Percentiles rank a stretch among this genome's conserved stretches.
phyloP scores from a whole-genome alignment of 2,329 filamentous ascomycete genomes.

The Paraphaeosphaeria minitans region DNA sequence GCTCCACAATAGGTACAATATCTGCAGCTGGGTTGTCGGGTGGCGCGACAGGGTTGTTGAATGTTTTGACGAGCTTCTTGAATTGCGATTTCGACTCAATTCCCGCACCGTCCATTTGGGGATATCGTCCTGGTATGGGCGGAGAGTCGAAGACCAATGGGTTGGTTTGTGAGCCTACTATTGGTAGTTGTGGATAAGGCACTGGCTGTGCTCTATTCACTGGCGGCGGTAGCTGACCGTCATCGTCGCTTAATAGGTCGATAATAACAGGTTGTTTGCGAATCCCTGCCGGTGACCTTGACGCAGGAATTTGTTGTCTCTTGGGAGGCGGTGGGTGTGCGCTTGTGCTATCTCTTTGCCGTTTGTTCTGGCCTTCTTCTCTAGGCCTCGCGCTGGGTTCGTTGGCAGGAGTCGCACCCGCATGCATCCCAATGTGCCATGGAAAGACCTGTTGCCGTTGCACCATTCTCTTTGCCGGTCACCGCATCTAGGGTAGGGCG shows the following conservation, averaged over 20 bases:
- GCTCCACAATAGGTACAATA: slow-evolving; percentile 23
- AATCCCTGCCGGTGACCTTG: background rate
- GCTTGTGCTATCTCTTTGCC: slow-evolving; percentile 8
- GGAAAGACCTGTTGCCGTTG: slow-evolving; percentile 10
- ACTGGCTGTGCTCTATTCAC: background rate
- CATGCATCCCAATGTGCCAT: slow-evolving; percentile 11
- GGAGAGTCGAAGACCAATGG: slow-evolving; percentile 17
- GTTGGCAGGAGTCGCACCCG: slow-evolving; percentile 5
- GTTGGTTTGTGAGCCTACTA: slow-evolving; percentile 19
- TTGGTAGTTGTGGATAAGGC: background rate
- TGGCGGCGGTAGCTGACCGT: background rate
- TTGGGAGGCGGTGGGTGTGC: slow-evolving; percentile 3
- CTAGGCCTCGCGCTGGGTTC: background rate
- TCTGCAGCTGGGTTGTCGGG: slow-evolving; percentile 7
- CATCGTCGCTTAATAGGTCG: slow-evolving; percentile 8
- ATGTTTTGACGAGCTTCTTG: background rate
- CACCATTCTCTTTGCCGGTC: background rate
- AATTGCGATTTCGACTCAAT: background rate
- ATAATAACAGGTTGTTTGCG: slow-evolving; percentile 3
- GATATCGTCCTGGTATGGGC: background rate
- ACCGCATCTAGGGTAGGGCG: background rate
- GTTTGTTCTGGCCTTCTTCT: slow-evolving; percentile 14
- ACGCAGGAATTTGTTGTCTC: background rate
- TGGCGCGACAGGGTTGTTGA: background rate
- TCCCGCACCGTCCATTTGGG: background rate